Evolutionary conservation across 495 filamentous ascomycete species (phyloP), one percentile per base, ranked within the genome.

Genomic region (Penicillium waksmanii): DNA sequence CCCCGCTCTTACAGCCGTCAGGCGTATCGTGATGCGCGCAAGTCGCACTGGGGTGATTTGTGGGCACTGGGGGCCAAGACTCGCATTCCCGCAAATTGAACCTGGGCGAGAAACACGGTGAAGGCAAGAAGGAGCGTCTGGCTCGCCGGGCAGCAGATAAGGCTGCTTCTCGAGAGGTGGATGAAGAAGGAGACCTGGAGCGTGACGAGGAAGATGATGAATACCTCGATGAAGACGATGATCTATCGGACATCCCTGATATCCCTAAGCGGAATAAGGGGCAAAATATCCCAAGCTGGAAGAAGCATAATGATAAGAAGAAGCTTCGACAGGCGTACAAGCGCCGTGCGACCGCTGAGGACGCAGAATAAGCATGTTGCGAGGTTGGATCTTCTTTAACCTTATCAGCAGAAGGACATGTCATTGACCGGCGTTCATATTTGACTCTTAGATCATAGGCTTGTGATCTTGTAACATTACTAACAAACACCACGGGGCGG

Each of bases 1-100:
- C 90, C 95, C 1, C 86, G 85, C 55, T 91, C 87, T 40, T 96
- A 86, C 73, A 87, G 88, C 60, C 87, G 83, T 56, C 83, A 87
- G 62, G 91, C 91, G 3, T 98, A 90, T 77, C 88, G 87, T 46
- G 96, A 98, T 67, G 96, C 96, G 27, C 86, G 94, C 57, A 98
- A 98, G 71, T 82, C 88, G 0, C 72, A 72, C 38, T 98, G 95
- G 95, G 95, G 96, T 44, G 95, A 98, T 72, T 77, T 97, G 18
- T 98, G 95, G 95, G 92, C 93, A 6, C 79, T 98, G 3, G 96
- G 94, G 1, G 93, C 93, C 7, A 98, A 98, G 83, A 96, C 91
- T 0, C 81, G 91, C 43, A 82, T 87, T 1, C 62, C 3, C 77
- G 89, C 56, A 81, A 74, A 40, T 68, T 91, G 46, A 84, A 85